Evolutionary conservation across 1,139 yeast species (phyloP), one percentile per base, ranked within the genome.

Genomic region (Zygoascus sp.): DNA sequence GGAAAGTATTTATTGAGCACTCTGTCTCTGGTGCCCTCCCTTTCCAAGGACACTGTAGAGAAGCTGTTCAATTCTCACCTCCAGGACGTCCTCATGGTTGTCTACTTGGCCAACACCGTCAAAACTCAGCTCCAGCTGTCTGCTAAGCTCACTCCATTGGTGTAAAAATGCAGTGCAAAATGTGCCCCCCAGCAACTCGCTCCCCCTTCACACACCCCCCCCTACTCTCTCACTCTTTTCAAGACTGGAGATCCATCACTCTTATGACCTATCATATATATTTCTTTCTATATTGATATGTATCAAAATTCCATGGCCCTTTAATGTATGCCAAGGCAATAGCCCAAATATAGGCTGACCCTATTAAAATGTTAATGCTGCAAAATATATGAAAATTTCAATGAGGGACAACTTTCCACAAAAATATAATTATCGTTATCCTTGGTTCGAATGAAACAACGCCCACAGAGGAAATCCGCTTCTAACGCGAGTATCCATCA

Each of bases 71-170:
- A 79, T 60, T 76, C 79, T 47, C 90, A 86, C 65, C 74, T 83
- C 63, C 90, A 86, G 67, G 96, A 88, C 62, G 82, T 88, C 39
- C 76, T 85, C 54, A 81, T 87, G 82, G 78, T 88, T 56, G 94
- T 86, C 61, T 85, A 82, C 64, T 75, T 88, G 68, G 84, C 95
- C 51, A 81, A 83, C 61, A 87, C 94, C 46, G 82, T 88, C 58
- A 85, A 84, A 70, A 86, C 89, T 55, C 96, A 88, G 69, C 76
- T 86, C 56, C 92, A 84, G 62, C 74, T 84, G 61, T 80, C 89
- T 61, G 82, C 89, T 41, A 80, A 85, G 65, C 76, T 86, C 62
- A 81, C 92, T 46, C 77, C 81, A 44, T 62, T 73, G 46, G 68
- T 72, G 41, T 65, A 62, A 32, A n/a, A n/a, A n/a, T n/a, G n/a